Evolutionary conservation across 2,329 filamentous ascomycete genomes (phyloP), one percentile per base, ranked within the genome.

Genomic region (Gremmenia infestans): DNA sequence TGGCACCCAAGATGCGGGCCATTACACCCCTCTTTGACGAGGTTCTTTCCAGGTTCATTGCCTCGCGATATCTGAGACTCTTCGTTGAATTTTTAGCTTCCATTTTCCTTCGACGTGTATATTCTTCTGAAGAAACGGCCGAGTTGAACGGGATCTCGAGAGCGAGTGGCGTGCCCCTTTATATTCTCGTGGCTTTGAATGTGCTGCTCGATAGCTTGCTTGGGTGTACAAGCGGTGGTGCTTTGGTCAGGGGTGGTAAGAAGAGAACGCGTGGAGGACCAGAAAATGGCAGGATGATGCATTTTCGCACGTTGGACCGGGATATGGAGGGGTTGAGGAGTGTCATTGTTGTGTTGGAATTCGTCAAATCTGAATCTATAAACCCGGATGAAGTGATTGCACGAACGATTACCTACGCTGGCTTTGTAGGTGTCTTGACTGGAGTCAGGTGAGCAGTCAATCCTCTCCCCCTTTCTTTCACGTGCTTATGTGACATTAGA

Each of bases 171-270:
- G 72, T 87, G 3, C 73, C 79, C 1, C 72, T 87, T 67, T 82
- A 84, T 60, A 69, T 87, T 0, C 72, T 88, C 0, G 77, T 88
- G 2, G 78, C 78, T 2, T 77, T 86, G 62, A 88, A 88, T 61
- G 80, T 82, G 1, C 69, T 87, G 1, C 72, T 88, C 1, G 85
- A 88, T 63, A 70, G 81, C 5, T 72, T 88, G 37, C 78, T 88
- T 70, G 85, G 84, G 2, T 88, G 85, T 65, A 87, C 84, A 1
- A 85, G 81, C 58, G 81, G 81, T 22, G 81, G 74, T 15, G 71
- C 72, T 5, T 59, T 67, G 36, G 66, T 72, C 0, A 8, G 61
- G 35, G 67, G 67, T 19, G 63, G 57, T 28, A 55, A 15, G 19
- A 45, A 54, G 15, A 60, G 53, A 19, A 58, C 19, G 11, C 36